A percentile compares a stretch with the other conserved stretches of the same genome.
Evolutionary conservation across 345 rosid species (phyloP).

Genomic region (Syzygium jambos): DNA sequence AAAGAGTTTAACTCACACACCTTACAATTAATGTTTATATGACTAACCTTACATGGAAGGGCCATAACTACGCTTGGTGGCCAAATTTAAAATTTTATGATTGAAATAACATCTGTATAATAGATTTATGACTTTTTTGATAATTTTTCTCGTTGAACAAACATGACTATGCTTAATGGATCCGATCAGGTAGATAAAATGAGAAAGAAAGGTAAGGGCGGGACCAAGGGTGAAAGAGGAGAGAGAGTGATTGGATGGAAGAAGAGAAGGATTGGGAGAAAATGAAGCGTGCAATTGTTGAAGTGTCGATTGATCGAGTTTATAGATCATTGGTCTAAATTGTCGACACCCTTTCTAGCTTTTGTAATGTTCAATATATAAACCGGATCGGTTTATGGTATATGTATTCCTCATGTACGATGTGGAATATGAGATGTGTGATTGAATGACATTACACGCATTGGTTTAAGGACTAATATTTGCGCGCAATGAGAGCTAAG

Average conservation of each 20-base stretch:
- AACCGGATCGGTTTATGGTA: background rate
- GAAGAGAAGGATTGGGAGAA: background rate
- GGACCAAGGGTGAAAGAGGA: background rate
- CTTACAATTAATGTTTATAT: accelerated
- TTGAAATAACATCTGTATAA: accelerated
- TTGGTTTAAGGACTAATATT: background rate
- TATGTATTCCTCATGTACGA: background rate
- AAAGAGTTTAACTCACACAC: accelerated
- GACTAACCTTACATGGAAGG: background rate
- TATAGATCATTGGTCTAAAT: accelerated
- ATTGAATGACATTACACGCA: background rate
- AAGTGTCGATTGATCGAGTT: background rate
- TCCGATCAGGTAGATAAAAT: background rate
- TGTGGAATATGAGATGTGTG: background rate
- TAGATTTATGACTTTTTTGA: background rate
- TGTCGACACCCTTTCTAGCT: background rate
- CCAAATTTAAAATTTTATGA: background rate
- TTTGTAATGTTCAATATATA: background rate
- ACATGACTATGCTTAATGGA: background rate
- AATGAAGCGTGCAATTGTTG: accelerated
- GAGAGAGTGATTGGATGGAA: accelerated
- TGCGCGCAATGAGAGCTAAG: accelerated
- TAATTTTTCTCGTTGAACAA: background rate
- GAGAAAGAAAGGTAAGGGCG: background rate
- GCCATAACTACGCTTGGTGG: background rate